phyloP scores from a whole-genome alignment of 441 rosid species.

The Arabidopsis lyrata region DNA sequence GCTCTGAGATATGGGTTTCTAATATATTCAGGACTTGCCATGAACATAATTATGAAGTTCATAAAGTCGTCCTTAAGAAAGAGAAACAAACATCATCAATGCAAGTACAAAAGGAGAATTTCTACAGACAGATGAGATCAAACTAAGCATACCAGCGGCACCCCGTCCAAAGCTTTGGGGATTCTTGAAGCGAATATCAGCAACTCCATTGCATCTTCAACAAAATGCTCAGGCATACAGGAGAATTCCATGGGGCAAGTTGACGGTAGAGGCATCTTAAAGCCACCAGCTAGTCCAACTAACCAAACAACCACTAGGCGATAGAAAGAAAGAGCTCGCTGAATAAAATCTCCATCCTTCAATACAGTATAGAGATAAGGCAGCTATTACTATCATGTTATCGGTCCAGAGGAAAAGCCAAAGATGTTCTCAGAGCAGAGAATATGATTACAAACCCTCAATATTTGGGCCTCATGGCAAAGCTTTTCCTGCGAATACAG shows the following conservation, averaged over 20 bases:
- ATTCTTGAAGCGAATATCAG: constrained; percentile 93
- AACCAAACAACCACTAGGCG: constrained; percentile 92
- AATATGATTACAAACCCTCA: constrained; percentile 68
- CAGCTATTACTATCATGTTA: constrained; percentile 28
- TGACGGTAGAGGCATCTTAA: constrained; percentile 90
- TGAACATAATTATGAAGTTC: constrained; percentile 99
- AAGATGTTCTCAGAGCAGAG: constrained; percentile 23
- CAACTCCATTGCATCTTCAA: constrained; percentile 98
- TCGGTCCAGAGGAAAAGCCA: constrained; percentile 1
- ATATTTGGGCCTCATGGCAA: constrained; percentile 93
- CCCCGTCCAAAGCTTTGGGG: constrained; percentile 89
- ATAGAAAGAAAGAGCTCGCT: constrained; percentile 85
- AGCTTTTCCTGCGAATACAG: constrained; percentile 85
- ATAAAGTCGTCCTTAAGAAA: constrained; percentile 91
- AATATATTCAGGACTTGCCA: constrained; percentile 88
- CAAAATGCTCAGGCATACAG: constrained; percentile 99
- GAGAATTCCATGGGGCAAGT: constrained; percentile 94
- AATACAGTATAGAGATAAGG: constrained; percentile 22
- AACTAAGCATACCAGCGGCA: constrained; percentile 65
- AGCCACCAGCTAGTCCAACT: constrained; percentile 94
- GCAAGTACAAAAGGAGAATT: not conserved
- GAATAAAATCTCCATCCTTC: constrained; percentile 85
- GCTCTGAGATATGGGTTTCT: constrained; percentile 98
- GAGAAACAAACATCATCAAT: constrained; percentile 30
- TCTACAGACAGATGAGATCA: constrained; percentile 8